Evolutionary conservation across 2,329 filamentous ascomycete genomes (phyloP), one percentile per base, ranked within the genome.

Genomic region (Colletotrichum orbiculare): DNA sequence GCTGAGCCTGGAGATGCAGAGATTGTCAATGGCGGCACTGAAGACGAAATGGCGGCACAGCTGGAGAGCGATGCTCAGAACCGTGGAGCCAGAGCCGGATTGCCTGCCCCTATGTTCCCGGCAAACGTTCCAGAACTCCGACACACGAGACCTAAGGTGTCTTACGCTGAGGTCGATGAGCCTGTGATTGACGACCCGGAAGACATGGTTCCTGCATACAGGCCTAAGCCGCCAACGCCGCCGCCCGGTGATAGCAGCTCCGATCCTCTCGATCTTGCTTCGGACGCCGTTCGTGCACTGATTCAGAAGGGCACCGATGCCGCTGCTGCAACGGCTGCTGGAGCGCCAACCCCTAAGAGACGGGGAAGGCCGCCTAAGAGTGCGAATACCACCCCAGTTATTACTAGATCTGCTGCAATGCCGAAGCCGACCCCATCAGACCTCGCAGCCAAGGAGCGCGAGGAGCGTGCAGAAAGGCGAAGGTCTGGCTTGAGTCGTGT

Each of bases 111-210:
- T 8, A 15, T 48, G 10, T 68, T 56, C 10, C 59, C 48, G 17
- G 67, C 79, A 2, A 81, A 86, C 15, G 76, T 83, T 38, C 84
- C 84, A 25, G 74, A 77, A 10, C 75, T 87, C 17, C 79, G 85
- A 25, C 84, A 86, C 65, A 83, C 85, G 8, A 85, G 82, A 67
- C 85, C 85, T 6, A 80, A 74, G 68, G 68, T 78, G 37, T 85
- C 84, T 1, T 87, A 87, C 58, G 74, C 81, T 3, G 84, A 86
- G 53, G 71, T 77, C 1, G 83, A 83, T 37, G 80, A 85, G 42
- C 57, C 61, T 8, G 38, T 68, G 25, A 74, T 76, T 8, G 78
- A 81, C 4, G 82, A 85, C 38, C 81, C 80, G 13, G 75, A 82
- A 10, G 78, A 82, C 41, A 68, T 74, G n/a, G 60, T 79, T 25